phyloP scores from a whole-genome alignment of 2,329 filamentous ascomycete species.

The Thielaviopsis populi region DNA sequence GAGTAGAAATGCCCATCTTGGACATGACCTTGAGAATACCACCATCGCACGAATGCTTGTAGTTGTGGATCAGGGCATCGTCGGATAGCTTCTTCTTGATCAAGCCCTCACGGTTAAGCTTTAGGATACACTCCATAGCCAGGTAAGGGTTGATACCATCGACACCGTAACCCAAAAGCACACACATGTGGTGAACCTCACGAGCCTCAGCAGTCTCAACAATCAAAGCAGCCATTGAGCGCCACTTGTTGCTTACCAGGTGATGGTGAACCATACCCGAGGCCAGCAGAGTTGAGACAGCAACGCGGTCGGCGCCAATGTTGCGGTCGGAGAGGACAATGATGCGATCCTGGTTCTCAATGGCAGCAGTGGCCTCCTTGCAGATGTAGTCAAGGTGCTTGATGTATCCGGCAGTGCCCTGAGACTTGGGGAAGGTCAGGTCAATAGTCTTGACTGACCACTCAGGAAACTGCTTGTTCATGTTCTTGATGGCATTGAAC shows the following conservation, averaged over 20 bases:
- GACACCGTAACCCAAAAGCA: constrained; percentile 87
- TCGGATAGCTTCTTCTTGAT: constrained; percentile 80
- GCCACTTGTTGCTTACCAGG: constrained; percentile 88
- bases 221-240: constrained; percentile 71
- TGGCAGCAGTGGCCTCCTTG: constrained; percentile 66
- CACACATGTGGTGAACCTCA: constrained; percentile 97
- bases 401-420: constrained; percentile 72
- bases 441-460: constrained; percentile 89
- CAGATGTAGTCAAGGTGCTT: constrained; percentile 80
- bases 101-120: constrained; percentile 84
- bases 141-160: constrained; percentile 93
- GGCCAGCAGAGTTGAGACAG: constrained; percentile 73
- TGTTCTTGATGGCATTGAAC: constrained; percentile 74
- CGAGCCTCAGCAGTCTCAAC: constrained; percentile 90
- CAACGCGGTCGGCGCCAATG: constrained; percentile 64
- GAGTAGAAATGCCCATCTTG: constrained; percentile 97
- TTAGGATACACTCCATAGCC: constrained; percentile 89
- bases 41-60: constrained; percentile 91
- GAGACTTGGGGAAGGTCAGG: constrained; percentile 77
- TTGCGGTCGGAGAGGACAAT: constrained; percentile 82
- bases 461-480: constrained; percentile 53
- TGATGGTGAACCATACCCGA: constrained; percentile 94
- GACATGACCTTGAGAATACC: constrained; percentile 98
- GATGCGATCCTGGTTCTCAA: constrained; percentile 69
- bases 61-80: constrained; percentile 78